Evolutionary conservation across 768 basidiomycete species (phyloP).

Genomic region (Collybia nuda): DNA sequence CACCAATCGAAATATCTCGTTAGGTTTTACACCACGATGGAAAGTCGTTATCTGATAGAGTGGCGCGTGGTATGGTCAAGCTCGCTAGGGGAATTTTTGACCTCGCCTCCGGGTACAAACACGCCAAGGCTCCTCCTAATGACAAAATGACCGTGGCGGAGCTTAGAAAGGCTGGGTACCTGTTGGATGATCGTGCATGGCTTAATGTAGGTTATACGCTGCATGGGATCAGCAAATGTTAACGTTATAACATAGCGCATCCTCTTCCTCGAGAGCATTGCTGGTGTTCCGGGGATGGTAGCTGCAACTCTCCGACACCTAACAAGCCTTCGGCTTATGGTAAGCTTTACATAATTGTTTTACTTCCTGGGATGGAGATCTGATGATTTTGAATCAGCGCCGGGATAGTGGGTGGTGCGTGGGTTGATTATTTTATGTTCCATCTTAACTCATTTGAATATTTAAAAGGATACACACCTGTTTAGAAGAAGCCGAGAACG

Average conservation of each 20-base stretch:
- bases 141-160: constrained; percentile 70
- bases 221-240: no score
- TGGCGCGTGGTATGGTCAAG: constrained; percentile 65
- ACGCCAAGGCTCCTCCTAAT: constrained; percentile 60
- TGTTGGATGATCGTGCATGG: constrained; percentile 79
- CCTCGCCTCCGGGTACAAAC: constrained; percentile 82
- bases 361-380: not conserved
- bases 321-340: constrained; percentile 85
- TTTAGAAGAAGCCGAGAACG: constrained; percentile 94
- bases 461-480: constrained; percentile 94
- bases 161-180: constrained; percentile 70
- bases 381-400: constrained; percentile 29
- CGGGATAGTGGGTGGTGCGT: constrained; percentile 53
- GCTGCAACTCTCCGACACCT: constrained; percentile 87
- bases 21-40: constrained; percentile 73
- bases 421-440: constrained; percentile 1
- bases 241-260: constrained; percentile 37
- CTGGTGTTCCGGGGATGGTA: constrained; percentile 97
- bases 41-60: constrained; percentile 67
- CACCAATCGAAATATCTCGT: not conserved
- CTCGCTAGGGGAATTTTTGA: constrained; percentile 73
- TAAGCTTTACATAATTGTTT: constrained; percentile 26
- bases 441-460: constrained; percentile 38
- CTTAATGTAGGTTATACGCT: constrained; percentile 47
- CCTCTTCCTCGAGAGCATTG: constrained; percentile 78